Conservation (phyloP, 495 filamentous ascomycete species). For the Aspergillus wentii region DNA sequence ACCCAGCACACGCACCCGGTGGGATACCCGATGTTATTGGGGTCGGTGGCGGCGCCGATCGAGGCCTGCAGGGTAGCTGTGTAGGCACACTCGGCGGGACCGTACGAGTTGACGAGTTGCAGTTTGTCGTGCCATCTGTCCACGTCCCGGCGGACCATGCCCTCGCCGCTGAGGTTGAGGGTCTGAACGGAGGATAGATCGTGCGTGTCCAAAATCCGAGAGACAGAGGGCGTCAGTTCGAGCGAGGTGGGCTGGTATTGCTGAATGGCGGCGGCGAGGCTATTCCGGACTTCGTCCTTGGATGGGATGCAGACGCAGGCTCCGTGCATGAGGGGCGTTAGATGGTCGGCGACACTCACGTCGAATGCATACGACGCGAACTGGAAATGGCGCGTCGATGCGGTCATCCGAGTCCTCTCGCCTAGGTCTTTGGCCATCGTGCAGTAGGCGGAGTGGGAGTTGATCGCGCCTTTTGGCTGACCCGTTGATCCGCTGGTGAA, state of each 20-base stretch:
- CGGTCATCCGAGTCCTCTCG: slow-evolving; percentile 15
- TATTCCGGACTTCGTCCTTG: slow-evolving; percentile 23
- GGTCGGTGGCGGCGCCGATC: too few species aligned
- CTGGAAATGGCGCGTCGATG: slow-evolving; percentile 42
- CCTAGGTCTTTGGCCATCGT: slow-evolving; percentile 7
- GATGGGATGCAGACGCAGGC: slow-evolving; percentile 54
- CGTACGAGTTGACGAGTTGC: too few species aligned
- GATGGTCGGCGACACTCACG: slow-evolving; percentile 50
- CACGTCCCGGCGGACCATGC: slow-evolving; percentile 16
- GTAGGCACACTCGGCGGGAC: too few species aligned
- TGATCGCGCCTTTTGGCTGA: slow-evolving; percentile 36
- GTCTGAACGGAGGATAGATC: slow-evolving; percentile 24
- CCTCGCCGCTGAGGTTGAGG: slow-evolving; percentile 35
- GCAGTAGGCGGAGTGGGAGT: slow-evolving; percentile 22
- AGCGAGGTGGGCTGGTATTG: slow-evolving; percentile 15
- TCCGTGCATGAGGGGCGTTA: slow-evolving; percentile 49
- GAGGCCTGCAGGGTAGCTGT: too few species aligned
- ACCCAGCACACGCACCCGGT: too few species aligned
- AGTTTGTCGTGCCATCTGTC: too few species aligned
- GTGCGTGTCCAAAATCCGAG: slow-evolving; percentile 9
- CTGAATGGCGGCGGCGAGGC: slow-evolving; percentile 22
- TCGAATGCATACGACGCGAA: slow-evolving; percentile 58
- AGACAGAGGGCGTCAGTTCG: slow-evolving; percentile 22
- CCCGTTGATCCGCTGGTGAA: slow-evolving; percentile 38
- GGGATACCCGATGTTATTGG: too few species aligned